Base-by-base conservation (phyloP, 192 early-diverging fungal genomes). In the Geranomyces michiganensis region DNA sequence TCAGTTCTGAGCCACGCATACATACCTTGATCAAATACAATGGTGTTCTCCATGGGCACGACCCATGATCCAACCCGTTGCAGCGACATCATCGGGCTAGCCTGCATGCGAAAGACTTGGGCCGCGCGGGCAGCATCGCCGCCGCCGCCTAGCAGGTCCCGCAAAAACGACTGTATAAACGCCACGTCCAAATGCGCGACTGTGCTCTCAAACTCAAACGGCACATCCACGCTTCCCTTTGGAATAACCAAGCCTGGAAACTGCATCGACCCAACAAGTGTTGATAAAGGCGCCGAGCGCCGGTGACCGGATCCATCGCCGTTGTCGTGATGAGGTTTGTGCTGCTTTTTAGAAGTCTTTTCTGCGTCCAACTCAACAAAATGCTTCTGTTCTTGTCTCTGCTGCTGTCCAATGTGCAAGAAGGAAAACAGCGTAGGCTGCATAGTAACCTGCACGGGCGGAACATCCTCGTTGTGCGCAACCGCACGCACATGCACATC, bases 11-110 rank as follows among this genome's bases (percentile, higher is more conserved):
- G 31, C 17, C 12, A 33, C 17, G 31, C 14, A 49, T 30, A 67
- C 71, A 13, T 59, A 73, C 71, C 43, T 36, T 55, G 9, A 1
- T 73, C 65, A 46, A 66, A 53, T 0, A 67, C 32, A 67, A 67
- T 29, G n/a, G 13, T 45, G 24, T 66, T 65, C 19, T 67, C 24
- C 55, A 73, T 59, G n/a, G 62, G 71, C 24, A 73, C 43, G 24
- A 73, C 64, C 71, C 71, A 73, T 13, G 71, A 73, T n/a, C 71
- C 71, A 15, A 73, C 24, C 9, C 24, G n/a, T 7, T 56, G 71
- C 32, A 73, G 29, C 19, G 32, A n/a, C 48, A 73, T 45, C 32
- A 66, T 47, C 12, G 71, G 71, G 32, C 33, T 66, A 21, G 71
- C 71, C 17, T 67, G 63, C 33, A 70, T 70, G 30, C 45, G 43